Conservation (phyloP, 169 alveolate species). For the Eimeria praecox region DNA sequence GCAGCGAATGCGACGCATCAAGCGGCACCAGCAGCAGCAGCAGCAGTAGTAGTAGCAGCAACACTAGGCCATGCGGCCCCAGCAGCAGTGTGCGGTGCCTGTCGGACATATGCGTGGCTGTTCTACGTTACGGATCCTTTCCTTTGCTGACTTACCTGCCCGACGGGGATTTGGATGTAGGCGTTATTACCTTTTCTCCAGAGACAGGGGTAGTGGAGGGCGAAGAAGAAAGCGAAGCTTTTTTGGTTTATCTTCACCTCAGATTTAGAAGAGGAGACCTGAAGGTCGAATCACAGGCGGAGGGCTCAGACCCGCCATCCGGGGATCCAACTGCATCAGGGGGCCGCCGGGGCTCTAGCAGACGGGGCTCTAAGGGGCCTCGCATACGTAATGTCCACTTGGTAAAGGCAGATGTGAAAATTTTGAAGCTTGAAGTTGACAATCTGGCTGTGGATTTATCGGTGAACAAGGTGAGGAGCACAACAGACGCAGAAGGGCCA, state of each 20-base stretch:
- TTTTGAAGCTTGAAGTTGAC: conserved; percentile 78
- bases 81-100: conserved; percentile 61
- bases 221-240: conserved; percentile 80
- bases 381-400: conserved; percentile 75
- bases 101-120: conserved; percentile 78
- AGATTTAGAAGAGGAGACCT: conserved; percentile 60
- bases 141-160: conserved; percentile 83
- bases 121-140: conserved; percentile 82
- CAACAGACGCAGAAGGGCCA: neutral
- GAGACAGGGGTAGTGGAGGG: conserved; percentile 76
- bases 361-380: conserved; percentile 15
- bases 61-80: conserved; percentile 21
- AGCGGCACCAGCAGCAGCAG: conserved; percentile 30
- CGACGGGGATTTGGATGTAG: conserved; percentile 84
- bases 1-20: neutral
- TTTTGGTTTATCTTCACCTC: conserved; percentile 57
- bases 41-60: conserved; percentile 50
- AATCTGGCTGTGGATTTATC: conserved; percentile 82
- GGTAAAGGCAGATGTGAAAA: conserved; percentile 81
- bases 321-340: neutral
- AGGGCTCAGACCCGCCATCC: neutral
- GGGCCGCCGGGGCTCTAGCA: conserved; percentile 56
- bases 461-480: conserved; percentile 79
- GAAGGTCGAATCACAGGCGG: conserved; percentile 33
- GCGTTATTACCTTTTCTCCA: conserved; percentile 70